phyloP scores from a whole-genome alignment of 345 rosid genomes.

The Eucalyptus pauciflora region DNA sequence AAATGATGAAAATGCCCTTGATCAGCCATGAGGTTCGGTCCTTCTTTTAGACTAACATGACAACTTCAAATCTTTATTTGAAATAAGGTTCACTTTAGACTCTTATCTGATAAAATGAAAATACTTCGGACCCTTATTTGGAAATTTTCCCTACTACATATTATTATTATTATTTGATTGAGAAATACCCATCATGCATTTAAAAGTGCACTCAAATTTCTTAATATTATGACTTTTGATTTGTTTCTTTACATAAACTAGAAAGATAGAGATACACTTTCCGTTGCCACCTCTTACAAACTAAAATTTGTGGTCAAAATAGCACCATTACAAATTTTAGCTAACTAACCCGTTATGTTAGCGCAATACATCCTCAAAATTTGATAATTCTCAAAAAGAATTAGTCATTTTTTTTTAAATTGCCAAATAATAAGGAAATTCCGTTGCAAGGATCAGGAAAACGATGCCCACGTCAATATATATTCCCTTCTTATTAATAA shows the following conservation, averaged over 20 bases:
- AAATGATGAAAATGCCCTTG: too few species aligned
- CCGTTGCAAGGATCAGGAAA: neutral
- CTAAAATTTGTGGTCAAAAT: neutral
- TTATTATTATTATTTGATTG: neutral
- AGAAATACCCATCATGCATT: neutral
- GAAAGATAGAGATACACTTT: neutral
- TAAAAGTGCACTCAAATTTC: neutral
- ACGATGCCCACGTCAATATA: neutral
- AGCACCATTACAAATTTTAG: neutral
- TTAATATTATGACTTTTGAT: neutral
- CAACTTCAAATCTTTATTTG: accelerated
- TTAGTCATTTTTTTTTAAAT: neutral
- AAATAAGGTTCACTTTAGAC: accelerated
- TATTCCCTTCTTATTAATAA: neutral
- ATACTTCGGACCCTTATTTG: too few species aligned
- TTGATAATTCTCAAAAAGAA: neutral
- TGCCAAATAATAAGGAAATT: neutral
- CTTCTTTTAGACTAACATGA: too few species aligned
- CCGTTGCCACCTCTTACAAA: neutral
- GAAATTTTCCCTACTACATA: too few species aligned
- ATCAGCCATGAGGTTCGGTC: too few species aligned
- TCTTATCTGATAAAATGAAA: accelerated
- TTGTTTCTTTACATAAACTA: neutral
- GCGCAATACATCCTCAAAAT: neutral
- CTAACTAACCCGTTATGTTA: neutral